Conservation (phyloP, 176 grass and related monocot species). For the Coix lacrymajobi region DNA sequence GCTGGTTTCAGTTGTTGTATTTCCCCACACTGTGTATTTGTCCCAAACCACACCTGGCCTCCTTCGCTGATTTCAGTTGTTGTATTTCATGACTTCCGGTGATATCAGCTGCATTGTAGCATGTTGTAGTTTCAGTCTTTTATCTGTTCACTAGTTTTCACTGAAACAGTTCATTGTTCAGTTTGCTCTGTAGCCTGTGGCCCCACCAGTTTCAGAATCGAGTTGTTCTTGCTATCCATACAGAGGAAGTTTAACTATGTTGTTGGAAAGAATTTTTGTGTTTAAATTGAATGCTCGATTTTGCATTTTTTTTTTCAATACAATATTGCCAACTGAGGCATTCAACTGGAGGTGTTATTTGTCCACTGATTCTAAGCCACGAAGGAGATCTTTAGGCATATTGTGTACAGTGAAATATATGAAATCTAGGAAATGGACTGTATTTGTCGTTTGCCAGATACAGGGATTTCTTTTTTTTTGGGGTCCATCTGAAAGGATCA, state of each 20-base stretch:
- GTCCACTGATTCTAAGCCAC: background rate
- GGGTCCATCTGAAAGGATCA: no score
- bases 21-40: constrained; percentile 3
- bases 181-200: constrained; percentile 3
- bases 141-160: constrained; percentile 7
- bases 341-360: background rate
- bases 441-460: background rate
- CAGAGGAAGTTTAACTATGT: background rate
- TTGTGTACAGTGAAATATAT: background rate
- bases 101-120: constrained; percentile 6
- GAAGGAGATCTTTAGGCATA: background rate
- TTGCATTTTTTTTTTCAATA: background rate
- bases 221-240: constrained; percentile 7
- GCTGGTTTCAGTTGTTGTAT: constrained; percentile 30
- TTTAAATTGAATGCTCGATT: constrained; percentile 1
- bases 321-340: background rate
- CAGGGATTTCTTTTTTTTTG: background rate
- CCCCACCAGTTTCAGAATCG: constrained; percentile 8
- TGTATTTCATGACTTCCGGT: constrained; percentile 22
- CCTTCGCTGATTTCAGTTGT: constrained; percentile 24
- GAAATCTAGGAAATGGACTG: background rate
- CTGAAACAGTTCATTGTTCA: constrained; percentile 12
- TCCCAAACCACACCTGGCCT: background rate
- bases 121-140: constrained; percentile 14
- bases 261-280: background rate